These are phyloP conservation scores for Chaetomiaceae sp. DNA, from an alignment of 2,329 filamentous ascomycete species.

Conservation along the genomic window DNA sequence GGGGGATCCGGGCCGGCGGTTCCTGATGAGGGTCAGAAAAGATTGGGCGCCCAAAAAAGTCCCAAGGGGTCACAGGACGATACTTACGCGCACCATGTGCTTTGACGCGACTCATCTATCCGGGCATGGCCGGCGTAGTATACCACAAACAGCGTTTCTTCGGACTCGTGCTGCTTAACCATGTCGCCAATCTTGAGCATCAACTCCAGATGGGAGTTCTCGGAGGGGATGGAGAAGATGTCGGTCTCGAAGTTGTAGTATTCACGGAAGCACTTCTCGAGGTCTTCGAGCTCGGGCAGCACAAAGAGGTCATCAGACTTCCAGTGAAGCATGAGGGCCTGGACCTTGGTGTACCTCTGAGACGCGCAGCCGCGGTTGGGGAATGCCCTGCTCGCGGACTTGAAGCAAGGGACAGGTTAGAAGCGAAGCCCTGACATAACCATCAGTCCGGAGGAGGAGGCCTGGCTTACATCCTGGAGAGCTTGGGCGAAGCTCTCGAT, in stretches of 20 bases:
- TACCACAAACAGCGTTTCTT: conserved; percentile 52
- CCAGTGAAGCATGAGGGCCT: conserved; percentile 53
- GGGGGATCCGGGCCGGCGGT: conserved; percentile 46
- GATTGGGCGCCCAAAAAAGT: too few relatives aligned
- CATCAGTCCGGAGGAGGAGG: background rate
- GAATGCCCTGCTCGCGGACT: conserved; percentile 53
- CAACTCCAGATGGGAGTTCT: conserved; percentile 54
- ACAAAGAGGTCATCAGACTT: conserved; percentile 55
- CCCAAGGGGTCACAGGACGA: conserved; percentile 9
- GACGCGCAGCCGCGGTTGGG: conserved; percentile 49
- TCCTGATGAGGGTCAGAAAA: conserved; percentile 31
- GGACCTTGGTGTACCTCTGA: conserved; percentile 52
- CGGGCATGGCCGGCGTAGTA: conserved; percentile 58
- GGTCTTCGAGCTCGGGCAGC: conserved; percentile 51
- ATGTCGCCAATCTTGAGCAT: conserved; percentile 53
- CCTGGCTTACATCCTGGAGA: conserved; percentile 48
- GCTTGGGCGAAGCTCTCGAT: conserved; percentile 50
- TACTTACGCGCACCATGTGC: conserved; percentile 56
- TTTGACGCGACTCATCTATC: conserved; percentile 56
- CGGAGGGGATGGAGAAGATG: conserved; percentile 53
- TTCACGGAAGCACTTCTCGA: conserved; percentile 50
- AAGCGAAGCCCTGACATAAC: background rate
- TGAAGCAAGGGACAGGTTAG: conserved; percentile 11
- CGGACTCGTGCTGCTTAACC: conserved; percentile 52
- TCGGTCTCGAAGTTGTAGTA: conserved; percentile 55